A percentile compares a stretch with the other conserved stretches of the same genome.
Conservation (phyloP, 345 rosid species). For the Pelargonium nanum region DNA sequence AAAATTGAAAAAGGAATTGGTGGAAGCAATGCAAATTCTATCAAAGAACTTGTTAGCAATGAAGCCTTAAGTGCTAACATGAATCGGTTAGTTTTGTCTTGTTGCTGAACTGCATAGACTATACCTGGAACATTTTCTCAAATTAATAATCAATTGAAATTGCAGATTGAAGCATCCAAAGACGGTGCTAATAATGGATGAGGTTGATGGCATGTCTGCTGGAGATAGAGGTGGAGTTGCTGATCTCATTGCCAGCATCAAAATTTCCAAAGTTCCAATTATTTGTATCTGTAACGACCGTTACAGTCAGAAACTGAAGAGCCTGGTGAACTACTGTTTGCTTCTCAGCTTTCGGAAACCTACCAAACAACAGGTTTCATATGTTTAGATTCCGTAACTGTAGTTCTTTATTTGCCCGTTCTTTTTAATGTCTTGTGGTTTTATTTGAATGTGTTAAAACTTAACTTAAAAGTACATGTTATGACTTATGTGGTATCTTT, state of each 20-base stretch:
- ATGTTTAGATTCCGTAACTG: slow-evolving; percentile 7
- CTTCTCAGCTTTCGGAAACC: slow-evolving; percentile 80
- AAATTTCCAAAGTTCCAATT: slow-evolving; percentile 85
- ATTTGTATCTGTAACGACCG: slow-evolving; percentile 97
- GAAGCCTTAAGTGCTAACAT: slow-evolving; percentile 49
- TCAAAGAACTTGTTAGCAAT: slow-evolving; percentile 92
- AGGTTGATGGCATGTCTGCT: slow-evolving; percentile 99
- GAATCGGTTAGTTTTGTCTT: slow-evolving; percentile 41
- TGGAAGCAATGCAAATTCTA: slow-evolving; percentile 92
- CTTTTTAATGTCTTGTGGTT: neutral
- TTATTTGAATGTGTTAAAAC: neutral
- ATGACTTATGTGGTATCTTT: neutral
- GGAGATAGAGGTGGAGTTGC: slow-evolving; percentile 99
- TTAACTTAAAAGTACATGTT: neutral
- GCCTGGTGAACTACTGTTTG: slow-evolving; percentile 81
- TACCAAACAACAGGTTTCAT: slow-evolving; percentile 79
- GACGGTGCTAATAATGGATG: slow-evolving; percentile 93
- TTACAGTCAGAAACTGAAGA: slow-evolving; percentile 92
- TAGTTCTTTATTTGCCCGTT: slow-evolving; percentile 1
- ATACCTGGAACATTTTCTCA: neutral
- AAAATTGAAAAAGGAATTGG: slow-evolving; percentile 75
- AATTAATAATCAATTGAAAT: slow-evolving; percentile 11
- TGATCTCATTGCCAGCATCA: slow-evolving; percentile 95
- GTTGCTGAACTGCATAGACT: neutral
- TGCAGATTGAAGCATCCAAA: slow-evolving; percentile 65